These are phyloP conservation scores for Xanthoconium separans DNA, from an alignment of 1,284 basidiomycete genomes.

Conservation along the genomic window DNA sequence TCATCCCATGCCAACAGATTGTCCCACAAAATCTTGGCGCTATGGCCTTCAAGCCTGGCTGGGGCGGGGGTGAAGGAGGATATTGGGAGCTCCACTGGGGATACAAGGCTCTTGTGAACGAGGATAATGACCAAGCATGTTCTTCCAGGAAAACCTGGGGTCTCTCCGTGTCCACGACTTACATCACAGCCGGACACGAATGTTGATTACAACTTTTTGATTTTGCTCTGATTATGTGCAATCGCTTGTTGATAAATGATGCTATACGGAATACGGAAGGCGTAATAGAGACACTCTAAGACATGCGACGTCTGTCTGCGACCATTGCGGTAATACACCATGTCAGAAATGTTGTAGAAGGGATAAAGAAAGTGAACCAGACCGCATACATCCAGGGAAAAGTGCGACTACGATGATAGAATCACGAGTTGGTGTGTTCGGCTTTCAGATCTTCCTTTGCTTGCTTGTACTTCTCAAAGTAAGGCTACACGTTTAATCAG, in stretches of 20 bases:
- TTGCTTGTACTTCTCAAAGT: slow-evolving; percentile 19
- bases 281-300: neutral
- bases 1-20: too few species aligned
- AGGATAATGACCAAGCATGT: too few species aligned
- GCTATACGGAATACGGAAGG: slow-evolving; percentile 7
- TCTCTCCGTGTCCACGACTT: neutral
- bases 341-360: slow-evolving; percentile 6
- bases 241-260: neutral
- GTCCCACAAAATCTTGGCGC: too few species aligned
- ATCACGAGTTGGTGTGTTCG: slow-evolving; percentile 6
- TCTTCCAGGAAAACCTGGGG: neutral
- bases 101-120: too few species aligned
- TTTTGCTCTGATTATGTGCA: neutral
- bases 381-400: slow-evolving; percentile 1
- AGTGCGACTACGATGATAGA: slow-evolving; percentile 40
- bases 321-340: slow-evolving; percentile 4
- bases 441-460: slow-evolving; percentile 16
- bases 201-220: neutral
- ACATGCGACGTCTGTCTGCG: neutral
- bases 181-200: neutral
- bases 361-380: slow-evolving; percentile 1
- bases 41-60: too few species aligned
- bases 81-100: too few species aligned
- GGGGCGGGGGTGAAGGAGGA: too few species aligned
- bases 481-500: slow-evolving; percentile 21